phyloP scores from a whole-genome alignment of 2,329 filamentous ascomycete species.

The Aspergillus oerlinghausenensis region DNA sequence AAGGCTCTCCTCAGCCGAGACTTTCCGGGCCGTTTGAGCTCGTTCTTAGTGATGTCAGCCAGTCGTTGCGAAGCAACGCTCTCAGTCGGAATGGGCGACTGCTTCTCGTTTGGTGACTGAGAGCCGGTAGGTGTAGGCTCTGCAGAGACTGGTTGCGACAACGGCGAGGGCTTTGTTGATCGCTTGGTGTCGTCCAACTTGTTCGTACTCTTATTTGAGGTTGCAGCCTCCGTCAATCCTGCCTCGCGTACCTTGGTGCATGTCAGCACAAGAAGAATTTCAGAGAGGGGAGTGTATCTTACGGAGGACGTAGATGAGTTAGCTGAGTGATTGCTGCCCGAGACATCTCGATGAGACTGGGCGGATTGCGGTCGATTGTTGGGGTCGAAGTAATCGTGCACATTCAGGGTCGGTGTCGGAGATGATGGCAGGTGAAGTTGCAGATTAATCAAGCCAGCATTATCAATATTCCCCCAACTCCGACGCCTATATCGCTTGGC shows the following conservation, averaged over 20 bases:
- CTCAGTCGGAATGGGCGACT: conserved; percentile 28
- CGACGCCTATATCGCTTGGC: conserved; percentile 74
- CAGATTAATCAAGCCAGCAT: conserved; percentile 34
- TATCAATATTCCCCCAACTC: conserved; percentile 68
- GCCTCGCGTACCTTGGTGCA: conserved; percentile 20
- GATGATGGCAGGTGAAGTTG: conserved; percentile 31
- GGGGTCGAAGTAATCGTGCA: conserved; percentile 33
- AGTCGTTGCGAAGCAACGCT: conserved; percentile 81
- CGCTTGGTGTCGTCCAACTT: conserved; percentile 66
- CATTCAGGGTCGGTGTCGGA: conserved; percentile 26
- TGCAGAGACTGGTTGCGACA: conserved; percentile 64
- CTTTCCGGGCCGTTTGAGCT: conserved; percentile 73
- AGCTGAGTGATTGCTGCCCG: conserved; percentile 56
- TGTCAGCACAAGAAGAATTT: neutral
- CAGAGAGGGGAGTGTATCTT: conserved; percentile 33
- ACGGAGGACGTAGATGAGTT: conserved; percentile 61
- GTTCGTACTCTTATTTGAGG: conserved; percentile 27
- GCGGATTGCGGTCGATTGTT: conserved; percentile 30
- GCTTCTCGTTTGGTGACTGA: conserved; percentile 23
- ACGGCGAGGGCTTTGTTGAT: conserved; percentile 63
- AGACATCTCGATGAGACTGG: conserved; percentile 53
- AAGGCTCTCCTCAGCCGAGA: conserved; percentile 83
- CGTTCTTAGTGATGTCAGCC: conserved; percentile 80
- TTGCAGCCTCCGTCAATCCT: conserved; percentile 16
- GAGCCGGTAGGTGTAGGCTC: conserved; percentile 25